Conservation (phyloP, 768 basidiomycete genomes). For the Botryobasidium botryosum region DNA sequence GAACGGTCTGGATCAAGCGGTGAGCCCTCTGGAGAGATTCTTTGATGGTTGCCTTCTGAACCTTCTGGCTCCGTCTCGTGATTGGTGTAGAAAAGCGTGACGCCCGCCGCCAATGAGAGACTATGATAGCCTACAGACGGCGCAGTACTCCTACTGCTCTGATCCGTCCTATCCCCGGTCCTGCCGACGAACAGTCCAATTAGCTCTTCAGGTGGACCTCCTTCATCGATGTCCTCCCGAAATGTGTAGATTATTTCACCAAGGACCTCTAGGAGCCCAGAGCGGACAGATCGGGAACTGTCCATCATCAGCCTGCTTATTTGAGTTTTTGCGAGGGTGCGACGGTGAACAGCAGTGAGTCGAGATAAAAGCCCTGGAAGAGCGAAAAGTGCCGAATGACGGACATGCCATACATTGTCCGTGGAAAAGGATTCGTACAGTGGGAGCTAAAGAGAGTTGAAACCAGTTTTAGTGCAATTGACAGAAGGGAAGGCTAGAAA, state of each 20-base stretch:
- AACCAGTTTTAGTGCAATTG: too few relatives aligned
- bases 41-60: neutral
- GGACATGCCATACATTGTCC: constrained; percentile 67
- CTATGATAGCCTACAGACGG: too few relatives aligned
- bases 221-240: constrained; percentile 32
- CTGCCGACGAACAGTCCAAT: constrained; percentile 61
- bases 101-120: too few relatives aligned
- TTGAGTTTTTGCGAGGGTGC: constrained; percentile 46
- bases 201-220: constrained; percentile 58
- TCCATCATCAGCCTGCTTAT: constrained; percentile 47
- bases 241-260: constrained; percentile 85
- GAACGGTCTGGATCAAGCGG: constrained; percentile 45
- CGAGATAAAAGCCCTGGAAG: constrained; percentile 64
- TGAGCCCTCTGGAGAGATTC: neutral
- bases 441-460: constrained; percentile 40
- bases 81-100: too few relatives aligned
- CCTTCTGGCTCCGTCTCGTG: too few relatives aligned
- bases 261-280: constrained; percentile 67
- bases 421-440: constrained; percentile 51
- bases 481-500: constrained; percentile 18
- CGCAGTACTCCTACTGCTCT: too few relatives aligned
- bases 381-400: constrained; percentile 74
- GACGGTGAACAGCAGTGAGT: constrained; percentile 39
- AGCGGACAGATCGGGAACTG: constrained; percentile 47
- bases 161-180: too few relatives aligned